Evolutionary conservation across 768 basidiomycete genomes (phyloP).

Genomic region (Trametes punicea): DNA sequence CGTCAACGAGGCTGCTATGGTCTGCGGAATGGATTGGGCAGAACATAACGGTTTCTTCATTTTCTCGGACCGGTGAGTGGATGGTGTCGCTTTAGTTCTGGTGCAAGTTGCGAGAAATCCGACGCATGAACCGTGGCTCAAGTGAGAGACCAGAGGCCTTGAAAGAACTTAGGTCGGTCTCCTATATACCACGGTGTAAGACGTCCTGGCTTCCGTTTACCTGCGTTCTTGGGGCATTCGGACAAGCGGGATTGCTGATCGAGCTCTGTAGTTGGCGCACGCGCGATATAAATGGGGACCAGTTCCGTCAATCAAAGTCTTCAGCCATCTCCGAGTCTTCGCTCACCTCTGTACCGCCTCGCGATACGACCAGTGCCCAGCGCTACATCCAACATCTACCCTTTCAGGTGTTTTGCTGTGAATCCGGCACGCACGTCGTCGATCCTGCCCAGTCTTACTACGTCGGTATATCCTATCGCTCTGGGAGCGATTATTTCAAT

Average conservation of each 20-base stretch:
- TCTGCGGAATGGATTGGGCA: slow-evolving; percentile 99
- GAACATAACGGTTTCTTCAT: slow-evolving; percentile 97
- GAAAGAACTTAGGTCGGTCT: too few species aligned
- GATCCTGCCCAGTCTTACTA: slow-evolving; percentile 97
- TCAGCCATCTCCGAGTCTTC: slow-evolving; percentile 91
- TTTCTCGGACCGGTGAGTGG: slow-evolving; percentile 86
- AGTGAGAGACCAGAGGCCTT: too few species aligned
- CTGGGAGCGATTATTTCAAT: slow-evolving; percentile 81
- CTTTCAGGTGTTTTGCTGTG: slow-evolving; percentile 99
- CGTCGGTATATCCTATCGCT: slow-evolving; percentile 79
- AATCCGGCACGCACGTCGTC: slow-evolving; percentile 95
- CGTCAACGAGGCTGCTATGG: slow-evolving; percentile 93
- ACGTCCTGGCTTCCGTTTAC: neutral
- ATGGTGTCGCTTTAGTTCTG: neutral
- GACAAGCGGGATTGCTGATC: neutral
- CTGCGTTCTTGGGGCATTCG: neutral
- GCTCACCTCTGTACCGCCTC: slow-evolving; percentile 86
- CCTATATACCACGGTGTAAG: too few species aligned
- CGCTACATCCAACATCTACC: slow-evolving; percentile 92
- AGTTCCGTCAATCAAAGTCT: slow-evolving; percentile 95
- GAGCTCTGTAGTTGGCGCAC: slow-evolving; percentile 77
- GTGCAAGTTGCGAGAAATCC: too few species aligned
- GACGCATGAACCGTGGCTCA: too few species aligned
- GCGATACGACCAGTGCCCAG: slow-evolving; percentile 74
- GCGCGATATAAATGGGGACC: slow-evolving; percentile 95